A percentile compares a stretch with the other conserved stretches of the same genome.
Conservation (phyloP, 306 rosid species). For the Lathyrus aphaca region DNA sequence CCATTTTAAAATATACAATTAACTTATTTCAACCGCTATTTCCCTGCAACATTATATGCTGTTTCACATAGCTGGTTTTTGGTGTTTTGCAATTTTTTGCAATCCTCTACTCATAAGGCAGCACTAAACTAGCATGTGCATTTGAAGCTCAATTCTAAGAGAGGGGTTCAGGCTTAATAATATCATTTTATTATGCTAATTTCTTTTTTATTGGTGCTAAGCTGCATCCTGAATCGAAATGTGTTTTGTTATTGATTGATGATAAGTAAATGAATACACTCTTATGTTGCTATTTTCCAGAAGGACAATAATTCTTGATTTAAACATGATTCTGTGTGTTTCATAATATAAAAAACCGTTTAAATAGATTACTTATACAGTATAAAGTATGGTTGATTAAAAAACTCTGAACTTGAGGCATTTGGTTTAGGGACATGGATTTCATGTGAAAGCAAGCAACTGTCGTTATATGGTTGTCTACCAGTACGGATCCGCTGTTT, state of each 20-base stretch:
- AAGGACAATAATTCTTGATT: conserved; percentile 19
- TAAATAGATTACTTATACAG: conserved; percentile 1
- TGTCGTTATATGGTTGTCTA: conserved; percentile 76
- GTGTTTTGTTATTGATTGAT: background rate
- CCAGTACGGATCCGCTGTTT: conserved; percentile 92
- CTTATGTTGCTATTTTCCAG: background rate
- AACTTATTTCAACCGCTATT: background rate
- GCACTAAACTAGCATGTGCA: background rate
- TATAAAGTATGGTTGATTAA: conserved; percentile 12
- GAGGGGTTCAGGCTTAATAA: conserved; percentile 30
- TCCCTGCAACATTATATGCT: background rate
- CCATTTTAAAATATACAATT: background rate
- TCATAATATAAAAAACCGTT: conserved; percentile 11
- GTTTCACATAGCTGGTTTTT: background rate
- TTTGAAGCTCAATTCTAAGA: conserved; percentile 11
- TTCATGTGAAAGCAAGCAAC: conserved; percentile 49
- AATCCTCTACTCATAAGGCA: no score
- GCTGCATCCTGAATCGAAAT: conserved; percentile 19
- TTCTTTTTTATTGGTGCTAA: conserved; percentile 23
- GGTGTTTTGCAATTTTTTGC: background rate
- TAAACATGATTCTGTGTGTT: conserved; percentile 15
- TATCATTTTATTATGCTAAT: conserved; percentile 18
- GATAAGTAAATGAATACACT: conserved; percentile 19
- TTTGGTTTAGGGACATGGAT: conserved; percentile 56
- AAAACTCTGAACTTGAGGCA: conserved; percentile 26